A percentile compares a stretch with the other conserved stretches of the same genome.
Evolutionary conservation across 257 asterid genomes (phyloP).

Genomic region (Coffea canephora): DNA sequence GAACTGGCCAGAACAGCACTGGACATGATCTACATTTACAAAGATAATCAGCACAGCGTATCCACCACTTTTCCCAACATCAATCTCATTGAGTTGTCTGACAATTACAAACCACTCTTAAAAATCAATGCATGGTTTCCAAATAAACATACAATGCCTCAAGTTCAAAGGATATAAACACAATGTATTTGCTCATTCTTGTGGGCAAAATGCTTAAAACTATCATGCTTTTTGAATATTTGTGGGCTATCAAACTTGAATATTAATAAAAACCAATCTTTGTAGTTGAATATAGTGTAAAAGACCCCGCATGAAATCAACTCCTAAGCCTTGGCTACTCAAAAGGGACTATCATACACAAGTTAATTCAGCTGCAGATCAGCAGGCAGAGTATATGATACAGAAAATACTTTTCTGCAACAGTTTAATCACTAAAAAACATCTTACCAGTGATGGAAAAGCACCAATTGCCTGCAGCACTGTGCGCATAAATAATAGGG

Average conservation of each 20-base stretch:
- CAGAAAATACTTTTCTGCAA: background rate
- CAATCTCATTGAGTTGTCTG: background rate
- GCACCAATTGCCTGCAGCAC: constrained; percentile 96
- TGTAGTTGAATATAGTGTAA: background rate
- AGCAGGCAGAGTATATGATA: background rate
- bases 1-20: too few relatives aligned
- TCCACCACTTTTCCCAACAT: background rate
- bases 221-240: background rate
- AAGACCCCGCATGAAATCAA: background rate
- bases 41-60: background rate
- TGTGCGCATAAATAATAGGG: constrained; percentile 93
- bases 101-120: background rate
- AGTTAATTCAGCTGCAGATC: constrained; percentile 5
- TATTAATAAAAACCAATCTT: background rate
- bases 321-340: background rate
- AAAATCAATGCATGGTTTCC: background rate
- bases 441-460: constrained; percentile 87
- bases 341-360: background rate
- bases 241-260: background rate
- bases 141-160: background rate
- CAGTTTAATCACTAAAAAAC: background rate
- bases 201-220: background rate
- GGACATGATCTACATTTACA: background rate
- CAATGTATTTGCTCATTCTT: too few relatives aligned
- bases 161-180: background rate